These are phyloP conservation scores for Aspergillus sclerotiicarbonarius DNA, from an alignment of 495 filamentous ascomycete species.

Conservation along the genomic window DNA sequence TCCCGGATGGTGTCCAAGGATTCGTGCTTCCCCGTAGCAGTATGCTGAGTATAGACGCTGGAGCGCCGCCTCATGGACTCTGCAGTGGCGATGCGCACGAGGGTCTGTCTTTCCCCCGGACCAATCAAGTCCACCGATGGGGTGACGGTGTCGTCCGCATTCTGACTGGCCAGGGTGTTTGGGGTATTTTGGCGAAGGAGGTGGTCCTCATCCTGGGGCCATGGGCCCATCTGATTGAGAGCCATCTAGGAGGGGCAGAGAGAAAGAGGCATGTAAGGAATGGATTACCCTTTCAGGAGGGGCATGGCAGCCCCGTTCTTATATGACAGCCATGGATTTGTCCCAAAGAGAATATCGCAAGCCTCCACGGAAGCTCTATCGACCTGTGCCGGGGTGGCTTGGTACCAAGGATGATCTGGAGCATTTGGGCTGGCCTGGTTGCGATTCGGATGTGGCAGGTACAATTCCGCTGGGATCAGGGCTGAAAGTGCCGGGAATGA, in stretches of 20 bases:
- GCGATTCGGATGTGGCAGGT: too few relatives aligned
- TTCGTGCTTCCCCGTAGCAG: background rate
- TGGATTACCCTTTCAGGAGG: too few relatives aligned
- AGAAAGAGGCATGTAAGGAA: too few relatives aligned
- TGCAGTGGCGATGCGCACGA: background rate
- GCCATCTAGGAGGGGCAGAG: background rate
- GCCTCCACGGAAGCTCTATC: too few relatives aligned
- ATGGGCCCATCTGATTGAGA: background rate
- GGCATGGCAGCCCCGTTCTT: too few relatives aligned
- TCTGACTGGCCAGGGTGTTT: background rate
- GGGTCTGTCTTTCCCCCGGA: background rate
- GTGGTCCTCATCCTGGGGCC: background rate
- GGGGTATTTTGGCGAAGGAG: background rate
- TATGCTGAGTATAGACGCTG: background rate
- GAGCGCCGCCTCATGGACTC: background rate
- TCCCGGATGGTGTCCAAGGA: background rate
- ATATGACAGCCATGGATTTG: too few relatives aligned
- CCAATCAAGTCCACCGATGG: background rate
- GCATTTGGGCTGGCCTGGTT: too few relatives aligned
- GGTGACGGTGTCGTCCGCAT: background rate
- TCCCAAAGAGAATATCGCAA: too few relatives aligned
- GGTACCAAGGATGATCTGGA: too few relatives aligned
- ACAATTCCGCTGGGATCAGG: too few relatives aligned
- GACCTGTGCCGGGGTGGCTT: too few relatives aligned
- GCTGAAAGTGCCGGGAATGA: too few relatives aligned